Evolutionary conservation across 805 yeast genomes (phyloP), one percentile per base, ranked within the genome.

Genomic region (Myxozyma monticola): DNA sequence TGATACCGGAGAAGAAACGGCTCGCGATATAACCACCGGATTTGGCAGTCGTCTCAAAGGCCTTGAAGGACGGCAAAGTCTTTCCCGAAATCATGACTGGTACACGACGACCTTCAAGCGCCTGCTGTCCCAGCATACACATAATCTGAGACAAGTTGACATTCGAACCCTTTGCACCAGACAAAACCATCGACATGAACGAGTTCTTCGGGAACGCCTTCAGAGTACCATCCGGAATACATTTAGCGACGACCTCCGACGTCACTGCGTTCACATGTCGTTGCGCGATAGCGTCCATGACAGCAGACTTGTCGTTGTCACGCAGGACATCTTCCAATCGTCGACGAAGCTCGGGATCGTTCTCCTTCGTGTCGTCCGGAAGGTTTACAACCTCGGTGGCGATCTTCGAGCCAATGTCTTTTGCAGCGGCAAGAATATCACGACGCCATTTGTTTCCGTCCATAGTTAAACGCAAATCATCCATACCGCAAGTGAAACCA

Each of bases 401-500:
- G 35, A 98, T 97, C 59, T 77, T 76, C 67, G 91, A 79, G 65
- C 99, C 99, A 50, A 82, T 83, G 62, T 85, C 95, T 45, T 77
- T 78, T 22, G 95, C 82, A 52, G 82, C 82, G 60, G 79, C 73
- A 68, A 95, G 76, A 55, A 93, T 86, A 53, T 88, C 95, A 12
- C 73, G 72, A 76, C 99, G 83, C 91, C 95, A 83, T 53, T 76
- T 65, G 68, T 95, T 90, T 66, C 99, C 99, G 9, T 54, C 42
- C 62, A 88, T 96, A 20, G 98, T 93, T 61, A 95, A 77, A 67
- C 96, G 81, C 69, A 93, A 76, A 74, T 93, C 99, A 68, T 93
- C 99, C 99, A 93, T 95, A 78, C 99, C 99, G 83, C 99, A 93
- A 6, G 99, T 93, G 67, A 93, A 87, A 1, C 96, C 98, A 50